phyloP scores from a whole-genome alignment of 1,284 basidiomycete species.

The Coniferiporia weirii region DNA sequence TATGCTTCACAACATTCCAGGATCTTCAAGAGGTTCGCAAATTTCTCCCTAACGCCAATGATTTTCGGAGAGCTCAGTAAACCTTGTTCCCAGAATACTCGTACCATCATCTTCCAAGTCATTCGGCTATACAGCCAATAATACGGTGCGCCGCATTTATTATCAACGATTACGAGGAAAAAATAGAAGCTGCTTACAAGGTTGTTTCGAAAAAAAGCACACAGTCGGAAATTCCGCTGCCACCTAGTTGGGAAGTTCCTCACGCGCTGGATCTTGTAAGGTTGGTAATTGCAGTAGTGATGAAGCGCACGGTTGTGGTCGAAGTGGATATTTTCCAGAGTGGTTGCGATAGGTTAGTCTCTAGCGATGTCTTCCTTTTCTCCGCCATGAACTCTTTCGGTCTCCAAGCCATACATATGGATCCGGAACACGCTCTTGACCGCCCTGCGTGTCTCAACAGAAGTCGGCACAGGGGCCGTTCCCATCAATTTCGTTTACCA shows the following conservation, averaged over 20 bases:
- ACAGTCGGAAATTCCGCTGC: slow-evolving; percentile 14
- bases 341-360: slow-evolving; percentile 20
- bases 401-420: slow-evolving; percentile 36
- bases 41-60: background rate
- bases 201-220: slow-evolving; percentile 19
- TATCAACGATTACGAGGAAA: slow-evolving; percentile 27
- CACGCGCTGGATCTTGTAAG: slow-evolving; percentile 13
- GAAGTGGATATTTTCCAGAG: slow-evolving; percentile 21
- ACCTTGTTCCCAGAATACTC: slow-evolving; percentile 5
- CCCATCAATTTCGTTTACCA: slow-evolving; percentile 33
- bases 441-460: slow-evolving; percentile 28
- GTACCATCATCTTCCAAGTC: slow-evolving; percentile 10
- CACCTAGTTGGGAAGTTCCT: slow-evolving; percentile 5
- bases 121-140: slow-evolving; percentile 32
- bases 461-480: slow-evolving; percentile 22
- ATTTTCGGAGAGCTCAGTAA: background rate
- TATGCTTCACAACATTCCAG: slow-evolving; percentile 27
- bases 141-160: slow-evolving; percentile 26
- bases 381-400: slow-evolving; percentile 20
- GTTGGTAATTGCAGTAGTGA: slow-evolving; percentile 4
- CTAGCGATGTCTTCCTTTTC: background rate
- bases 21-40: slow-evolving; percentile 24
- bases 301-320: slow-evolving; percentile 13
- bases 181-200: slow-evolving; percentile 29
- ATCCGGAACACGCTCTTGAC: slow-evolving; percentile 35